phyloP scores from a whole-genome alignment of 768 basidiomycete genomes.

The Leccinum incarnatum region DNA sequence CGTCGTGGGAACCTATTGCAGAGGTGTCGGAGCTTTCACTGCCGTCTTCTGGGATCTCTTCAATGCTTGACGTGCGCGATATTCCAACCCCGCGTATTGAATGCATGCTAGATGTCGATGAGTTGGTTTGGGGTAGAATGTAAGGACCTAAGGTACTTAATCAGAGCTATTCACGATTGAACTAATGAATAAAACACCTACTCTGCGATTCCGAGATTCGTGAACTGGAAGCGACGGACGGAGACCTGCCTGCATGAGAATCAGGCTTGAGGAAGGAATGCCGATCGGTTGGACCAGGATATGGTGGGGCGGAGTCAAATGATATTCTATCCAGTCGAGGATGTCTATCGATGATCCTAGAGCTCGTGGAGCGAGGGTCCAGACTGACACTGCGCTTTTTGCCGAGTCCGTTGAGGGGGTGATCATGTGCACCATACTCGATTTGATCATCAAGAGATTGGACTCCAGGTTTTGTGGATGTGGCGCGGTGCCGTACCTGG shows the following conservation, averaged over 20 bases:
- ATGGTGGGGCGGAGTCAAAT: slow-evolving; percentile 32
- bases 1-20: neutral
- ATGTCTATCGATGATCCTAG: neutral
- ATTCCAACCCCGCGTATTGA: slow-evolving; percentile 6
- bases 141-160: slow-evolving; percentile 8
- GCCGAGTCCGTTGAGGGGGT: neutral
- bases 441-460: slow-evolving; percentile 9
- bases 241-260: slow-evolving; percentile 5
- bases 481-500: slow-evolving; percentile 21
- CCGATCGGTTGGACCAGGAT: slow-evolving; percentile 17
- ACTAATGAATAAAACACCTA: neutral
- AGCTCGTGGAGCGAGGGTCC: slow-evolving; percentile 3
- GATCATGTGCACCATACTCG: neutral
- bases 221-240: slow-evolving; percentile 11
- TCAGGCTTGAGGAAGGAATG: neutral
- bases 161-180: neutral
- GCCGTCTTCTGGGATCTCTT: slow-evolving; percentile 38
- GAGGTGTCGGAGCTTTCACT: slow-evolving; percentile 12
- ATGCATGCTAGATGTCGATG: slow-evolving; percentile 10
- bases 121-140: neutral
- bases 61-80: slow-evolving; percentile 43
- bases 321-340: neutral
- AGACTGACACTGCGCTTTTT: slow-evolving; percentile 11
- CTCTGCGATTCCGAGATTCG: slow-evolving; percentile 9
- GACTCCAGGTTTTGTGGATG: slow-evolving; percentile 16